Percentiles rank a stretch among this genome's conserved stretches.
Evolutionary conservation across 805 yeast species (phyloP).

Genomic region (Saccharomycopsis selenospora): DNA sequence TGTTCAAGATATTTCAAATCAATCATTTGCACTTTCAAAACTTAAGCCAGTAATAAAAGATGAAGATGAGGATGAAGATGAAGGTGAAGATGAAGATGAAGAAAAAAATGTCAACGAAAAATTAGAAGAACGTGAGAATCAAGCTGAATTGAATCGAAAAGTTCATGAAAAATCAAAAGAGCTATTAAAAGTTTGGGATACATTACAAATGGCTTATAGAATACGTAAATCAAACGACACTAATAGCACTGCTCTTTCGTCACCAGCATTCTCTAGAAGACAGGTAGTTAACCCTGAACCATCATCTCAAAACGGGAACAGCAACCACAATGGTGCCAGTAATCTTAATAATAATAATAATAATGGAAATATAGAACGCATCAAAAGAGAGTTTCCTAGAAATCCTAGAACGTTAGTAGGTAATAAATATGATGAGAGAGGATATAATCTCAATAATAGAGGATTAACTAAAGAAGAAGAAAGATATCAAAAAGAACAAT

Average conservation of each 20-base stretch:
- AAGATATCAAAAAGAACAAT: conserved; percentile 20
- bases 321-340: conserved; percentile 23
- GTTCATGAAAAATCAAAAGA: conserved; percentile 33
- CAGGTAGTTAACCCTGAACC: conserved; percentile 12
- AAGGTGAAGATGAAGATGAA: not conserved
- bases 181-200: conserved; percentile 62
- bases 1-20: conserved; percentile 37
- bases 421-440: not conserved
- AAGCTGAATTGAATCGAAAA: conserved; percentile 23
- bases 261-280: conserved; percentile 23
- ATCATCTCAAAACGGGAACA: conserved; percentile 10
- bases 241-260: conserved; percentile 14
- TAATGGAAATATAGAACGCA: not conserved
- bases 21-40: not conserved
- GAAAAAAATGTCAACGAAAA: conserved; percentile 18
- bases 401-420: conserved; percentile 26
- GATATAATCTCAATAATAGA: not conserved
- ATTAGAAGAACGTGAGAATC: conserved; percentile 18
- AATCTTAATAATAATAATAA: not conserved
- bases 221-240: conserved; percentile 55
- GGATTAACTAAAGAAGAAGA: conserved; percentile 8
- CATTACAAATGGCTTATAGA: conserved; percentile 72
- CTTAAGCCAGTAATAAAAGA: conserved; percentile 22
- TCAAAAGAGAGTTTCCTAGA: conserved; percentile 33
- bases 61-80: conserved; percentile 23